These are phyloP conservation scores for Populus hybrid DNA, from an alignment of 441 rosid species.

Conservation along the genomic window DNA sequence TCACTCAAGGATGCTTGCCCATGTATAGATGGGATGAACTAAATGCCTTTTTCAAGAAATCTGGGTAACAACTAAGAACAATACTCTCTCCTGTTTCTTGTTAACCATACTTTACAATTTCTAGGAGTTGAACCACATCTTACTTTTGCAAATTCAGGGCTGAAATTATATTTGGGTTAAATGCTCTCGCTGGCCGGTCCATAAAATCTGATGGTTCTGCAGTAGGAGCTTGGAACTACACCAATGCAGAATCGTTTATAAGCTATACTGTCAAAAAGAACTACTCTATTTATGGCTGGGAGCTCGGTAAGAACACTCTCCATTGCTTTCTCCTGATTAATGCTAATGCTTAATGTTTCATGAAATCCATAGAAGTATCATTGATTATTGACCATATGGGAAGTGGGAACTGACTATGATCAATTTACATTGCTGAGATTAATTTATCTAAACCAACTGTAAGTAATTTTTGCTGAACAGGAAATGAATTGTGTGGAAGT, in stretches of 20 bases:
- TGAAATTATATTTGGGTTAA: constrained; percentile 74
- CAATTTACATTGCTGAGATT: too few relatives aligned
- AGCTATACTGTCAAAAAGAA: constrained; percentile 54
- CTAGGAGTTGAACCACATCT: background rate
- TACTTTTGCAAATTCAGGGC: constrained; percentile 42
- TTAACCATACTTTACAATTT: background rate
- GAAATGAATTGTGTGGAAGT: constrained; percentile 68
- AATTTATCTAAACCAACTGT: too few relatives aligned
- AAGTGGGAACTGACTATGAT: too few relatives aligned
- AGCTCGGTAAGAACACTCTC: constrained; percentile 56
- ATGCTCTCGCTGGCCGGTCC: constrained; percentile 65
- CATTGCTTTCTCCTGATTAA: background rate
- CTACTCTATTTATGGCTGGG: constrained; percentile 75
- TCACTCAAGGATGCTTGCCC: constrained; percentile 71
- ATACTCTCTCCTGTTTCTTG: background rate
- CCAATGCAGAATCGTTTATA: constrained; percentile 77
- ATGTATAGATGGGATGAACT: constrained; percentile 87
- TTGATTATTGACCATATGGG: too few relatives aligned
- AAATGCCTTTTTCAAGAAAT: constrained; percentile 60
- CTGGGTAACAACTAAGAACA: constrained; percentile 45
- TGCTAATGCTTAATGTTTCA: background rate
- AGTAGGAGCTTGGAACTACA: constrained; percentile 73
- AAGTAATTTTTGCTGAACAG: constrained; percentile 22
- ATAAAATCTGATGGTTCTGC: constrained; percentile 49
- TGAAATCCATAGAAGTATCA: too few relatives aligned